phyloP scores from a whole-genome alignment of 2,329 filamentous ascomycete genomes.

The Aphanocladium album region DNA sequence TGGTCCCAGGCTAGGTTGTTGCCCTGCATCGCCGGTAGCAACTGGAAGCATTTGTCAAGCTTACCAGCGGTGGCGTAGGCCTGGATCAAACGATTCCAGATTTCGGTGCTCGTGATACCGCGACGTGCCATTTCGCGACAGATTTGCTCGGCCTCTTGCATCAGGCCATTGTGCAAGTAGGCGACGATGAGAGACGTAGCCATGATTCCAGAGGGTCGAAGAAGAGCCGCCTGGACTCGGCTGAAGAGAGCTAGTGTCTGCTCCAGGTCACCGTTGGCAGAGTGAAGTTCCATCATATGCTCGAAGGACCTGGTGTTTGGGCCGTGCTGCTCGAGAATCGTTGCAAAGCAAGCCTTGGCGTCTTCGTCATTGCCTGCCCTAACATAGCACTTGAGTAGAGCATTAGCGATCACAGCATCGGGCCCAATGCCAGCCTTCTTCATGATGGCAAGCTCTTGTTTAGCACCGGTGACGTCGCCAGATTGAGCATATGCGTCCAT shows the following conservation, averaged over 20 bases:
- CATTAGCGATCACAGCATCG: constrained; percentile 65
- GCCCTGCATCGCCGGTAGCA: constrained; percentile 46
- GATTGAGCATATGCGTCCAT: constrained; percentile 67
- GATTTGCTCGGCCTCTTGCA: constrained; percentile 33
- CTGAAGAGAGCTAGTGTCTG: constrained; percentile 61
- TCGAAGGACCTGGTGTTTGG: constrained; percentile 64
- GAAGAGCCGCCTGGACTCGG: constrained; percentile 49
- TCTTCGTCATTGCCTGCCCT: constrained; percentile 62
- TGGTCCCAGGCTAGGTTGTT: constrained; percentile 42
- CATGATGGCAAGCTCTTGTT: constrained; percentile 60
- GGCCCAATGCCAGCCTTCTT: constrained; percentile 50
- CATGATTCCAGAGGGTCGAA: constrained; percentile 53
- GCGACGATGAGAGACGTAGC: constrained; percentile 62
- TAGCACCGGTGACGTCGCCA: constrained; percentile 57
- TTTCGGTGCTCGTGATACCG: constrained; percentile 48
- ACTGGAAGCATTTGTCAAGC: constrained; percentile 42
- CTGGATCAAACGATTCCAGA: constrained; percentile 76
- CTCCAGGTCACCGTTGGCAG: constrained; percentile 67
- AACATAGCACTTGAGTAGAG: constrained; percentile 65
- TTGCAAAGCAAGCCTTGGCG: constrained; percentile 59
- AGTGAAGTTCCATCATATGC: constrained; percentile 64
- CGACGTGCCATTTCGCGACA: constrained; percentile 47
- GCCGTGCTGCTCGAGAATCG: constrained; percentile 43
- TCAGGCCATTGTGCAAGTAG: constrained; percentile 45
- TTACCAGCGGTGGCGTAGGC: constrained; percentile 61